Evolutionary conservation across 225 moss, liverwort and hornwort species (phyloP).

Genomic region (Pleurozium schreberi): DNA sequence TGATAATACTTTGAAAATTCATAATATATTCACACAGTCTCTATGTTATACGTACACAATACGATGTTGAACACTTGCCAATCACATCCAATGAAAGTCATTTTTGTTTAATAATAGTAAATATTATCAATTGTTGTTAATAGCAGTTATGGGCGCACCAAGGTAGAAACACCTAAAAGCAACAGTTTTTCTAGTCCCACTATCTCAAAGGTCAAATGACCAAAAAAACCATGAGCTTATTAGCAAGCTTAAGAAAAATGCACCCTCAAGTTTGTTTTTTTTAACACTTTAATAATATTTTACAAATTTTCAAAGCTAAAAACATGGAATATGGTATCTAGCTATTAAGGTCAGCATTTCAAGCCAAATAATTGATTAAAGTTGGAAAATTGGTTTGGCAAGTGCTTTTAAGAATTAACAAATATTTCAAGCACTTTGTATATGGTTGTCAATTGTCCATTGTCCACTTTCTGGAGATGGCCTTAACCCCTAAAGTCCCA

Average conservation of each 20-base stretch:
- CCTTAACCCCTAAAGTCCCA: no score
- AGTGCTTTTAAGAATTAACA: not conserved
- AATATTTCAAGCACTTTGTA: no score
- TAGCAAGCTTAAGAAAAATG: not conserved
- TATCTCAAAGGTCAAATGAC: not conserved
- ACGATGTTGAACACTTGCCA: not conserved
- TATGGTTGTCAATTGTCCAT: no score
- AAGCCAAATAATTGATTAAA: not conserved
- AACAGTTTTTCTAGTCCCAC: accelerated
- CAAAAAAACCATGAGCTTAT: accelerated
- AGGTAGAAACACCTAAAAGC: not conserved
- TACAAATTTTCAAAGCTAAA: not conserved
- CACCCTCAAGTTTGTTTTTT: not conserved
- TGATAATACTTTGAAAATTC: not conserved
- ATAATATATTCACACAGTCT: not conserved
- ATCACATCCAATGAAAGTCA: not conserved
- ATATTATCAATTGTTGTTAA: not conserved
- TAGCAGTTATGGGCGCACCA: accelerated
- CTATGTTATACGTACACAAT: not conserved
- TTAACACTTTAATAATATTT: no score
- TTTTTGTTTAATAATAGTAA: not conserved
- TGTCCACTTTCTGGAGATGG: no score
- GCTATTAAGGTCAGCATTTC: not conserved
- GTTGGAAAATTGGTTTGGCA: not conserved
- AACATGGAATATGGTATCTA: accelerated